phyloP scores from a whole-genome alignment of 192 early-diverging fungal genomes.

The Entomortierella parvispora region DNA sequence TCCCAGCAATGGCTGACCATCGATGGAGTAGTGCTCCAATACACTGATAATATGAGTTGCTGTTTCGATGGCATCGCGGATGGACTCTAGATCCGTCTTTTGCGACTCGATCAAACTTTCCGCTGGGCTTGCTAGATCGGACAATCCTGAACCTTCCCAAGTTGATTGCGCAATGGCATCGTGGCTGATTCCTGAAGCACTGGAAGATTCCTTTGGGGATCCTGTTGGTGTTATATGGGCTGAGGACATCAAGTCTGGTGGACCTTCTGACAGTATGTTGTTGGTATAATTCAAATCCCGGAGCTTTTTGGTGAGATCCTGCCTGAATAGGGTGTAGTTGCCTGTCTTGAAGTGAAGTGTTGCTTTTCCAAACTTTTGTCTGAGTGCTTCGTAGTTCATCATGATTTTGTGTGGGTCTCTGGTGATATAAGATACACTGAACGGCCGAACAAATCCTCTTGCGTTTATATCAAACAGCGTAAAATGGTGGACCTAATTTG shows the following conservation, averaged over 20 bases:
- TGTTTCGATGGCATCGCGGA: constrained; percentile 49
- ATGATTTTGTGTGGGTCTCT: constrained; percentile 61
- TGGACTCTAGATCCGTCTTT: constrained; percentile 33
- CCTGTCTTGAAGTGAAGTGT: constrained; percentile 60
- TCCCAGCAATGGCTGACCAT: constrained; percentile 41
- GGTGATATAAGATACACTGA: constrained; percentile 60
- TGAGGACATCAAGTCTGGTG: neutral
- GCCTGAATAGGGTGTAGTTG: constrained; percentile 59
- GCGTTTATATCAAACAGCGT: constrained; percentile 66
- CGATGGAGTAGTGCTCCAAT: constrained; percentile 46
- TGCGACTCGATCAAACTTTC: constrained; percentile 23
- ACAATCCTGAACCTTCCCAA: constrained; percentile 2
- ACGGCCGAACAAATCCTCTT: constrained; percentile 62
- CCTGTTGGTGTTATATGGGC: constrained; percentile 5
- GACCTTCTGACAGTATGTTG: constrained; percentile 40
- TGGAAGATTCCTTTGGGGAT: neutral
- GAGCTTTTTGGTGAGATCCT: constrained; percentile 56
- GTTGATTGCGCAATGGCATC: constrained; percentile 9
- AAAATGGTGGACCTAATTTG: constrained; percentile 59
- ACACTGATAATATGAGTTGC: constrained; percentile 42
- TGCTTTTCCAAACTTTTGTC: constrained; percentile 56
- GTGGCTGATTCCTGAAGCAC: constrained; percentile 5
- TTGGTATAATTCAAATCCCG: constrained; percentile 63
- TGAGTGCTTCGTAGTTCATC: constrained; percentile 50
- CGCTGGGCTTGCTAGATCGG: neutral